Percentiles rank a stretch among this genome's conserved stretches.
phyloP scores from a whole-genome alignment of 2,329 filamentous ascomycete genomes.

The Ceratocystiopsis sp. region DNA sequence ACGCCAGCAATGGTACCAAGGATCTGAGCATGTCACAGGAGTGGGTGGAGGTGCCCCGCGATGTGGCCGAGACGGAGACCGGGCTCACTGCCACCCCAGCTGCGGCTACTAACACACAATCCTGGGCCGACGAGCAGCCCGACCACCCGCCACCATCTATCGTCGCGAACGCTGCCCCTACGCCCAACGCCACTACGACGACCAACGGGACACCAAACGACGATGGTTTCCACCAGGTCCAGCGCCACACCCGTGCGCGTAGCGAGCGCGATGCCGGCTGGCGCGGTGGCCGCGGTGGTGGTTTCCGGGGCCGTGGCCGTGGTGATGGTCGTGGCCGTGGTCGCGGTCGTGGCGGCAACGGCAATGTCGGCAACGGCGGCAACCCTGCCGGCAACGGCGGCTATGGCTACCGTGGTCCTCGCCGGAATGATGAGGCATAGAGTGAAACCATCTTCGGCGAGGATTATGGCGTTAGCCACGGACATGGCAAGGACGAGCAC shows the following conservation, averaged over 20 bases:
- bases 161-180: constrained; percentile 12
- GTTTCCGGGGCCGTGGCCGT: constrained; percentile 30
- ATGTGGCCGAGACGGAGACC: constrained; percentile 58
- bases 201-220: too few species aligned
- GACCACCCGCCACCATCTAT: constrained; percentile 24
- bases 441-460: neutral
- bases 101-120: constrained; percentile 37
- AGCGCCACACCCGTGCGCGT: constrained; percentile 38
- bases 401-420: constrained; percentile 1
- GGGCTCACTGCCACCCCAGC: constrained; percentile 45
- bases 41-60: constrained; percentile 60
- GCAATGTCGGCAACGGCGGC: neutral
- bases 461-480: too few species aligned
- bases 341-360: neutral
- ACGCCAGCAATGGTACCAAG: constrained; percentile 21
- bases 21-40: constrained; percentile 38
- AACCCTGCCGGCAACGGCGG: neutral
- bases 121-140: constrained; percentile 70
- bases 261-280: constrained; percentile 32
- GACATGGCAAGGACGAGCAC: too few species aligned
- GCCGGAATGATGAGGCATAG: constrained; percentile 5
- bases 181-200: constrained; percentile 10
- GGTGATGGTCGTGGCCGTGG: constrained; percentile 17
- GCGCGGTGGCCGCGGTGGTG: constrained; percentile 33
- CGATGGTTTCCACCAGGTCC: constrained; percentile 61